These are phyloP conservation scores for Spathaspora boniae DNA, from an alignment of 805 yeast species.

Conservation along the genomic window DNA sequence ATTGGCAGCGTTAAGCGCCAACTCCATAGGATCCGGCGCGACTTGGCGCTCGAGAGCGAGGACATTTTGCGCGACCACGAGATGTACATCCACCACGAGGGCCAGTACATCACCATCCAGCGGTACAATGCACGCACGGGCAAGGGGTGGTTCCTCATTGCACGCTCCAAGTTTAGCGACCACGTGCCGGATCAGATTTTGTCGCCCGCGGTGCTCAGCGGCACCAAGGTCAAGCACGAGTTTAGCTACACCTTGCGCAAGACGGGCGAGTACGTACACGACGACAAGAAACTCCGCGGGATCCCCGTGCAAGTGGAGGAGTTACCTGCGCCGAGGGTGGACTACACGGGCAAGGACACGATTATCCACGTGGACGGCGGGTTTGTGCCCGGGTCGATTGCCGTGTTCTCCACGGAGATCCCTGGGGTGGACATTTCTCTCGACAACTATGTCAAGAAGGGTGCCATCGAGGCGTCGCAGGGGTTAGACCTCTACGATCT, in stretches of 20 bases:
- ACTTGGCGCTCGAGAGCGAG: slow-evolving; percentile 51
- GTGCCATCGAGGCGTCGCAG: slow-evolving; percentile 71
- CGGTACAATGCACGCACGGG: slow-evolving; percentile 82
- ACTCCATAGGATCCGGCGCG: slow-evolving; percentile 54
- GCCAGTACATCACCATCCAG: slow-evolving; percentile 87
- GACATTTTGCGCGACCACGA: slow-evolving; percentile 64
- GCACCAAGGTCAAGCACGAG: slow-evolving; percentile 54
- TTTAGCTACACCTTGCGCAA: slow-evolving; percentile 56
- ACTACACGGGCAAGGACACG: slow-evolving; percentile 45
- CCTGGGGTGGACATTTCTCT: slow-evolving; percentile 61
- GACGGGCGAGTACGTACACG: slow-evolving; percentile 45
- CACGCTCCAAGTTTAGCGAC: slow-evolving; percentile 70
- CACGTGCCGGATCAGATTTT: slow-evolving; percentile 48
- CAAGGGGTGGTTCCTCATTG: slow-evolving; percentile 82
- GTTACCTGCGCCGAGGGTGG: slow-evolving; percentile 48
- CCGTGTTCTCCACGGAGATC: slow-evolving; percentile 70
- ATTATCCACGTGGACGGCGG: slow-evolving; percentile 52
- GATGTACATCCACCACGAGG: slow-evolving; percentile 92
- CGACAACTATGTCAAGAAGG: slow-evolving; percentile 65
- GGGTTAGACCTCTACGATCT: slow-evolving; percentile 63
- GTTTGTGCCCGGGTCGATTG: slow-evolving; percentile 90
- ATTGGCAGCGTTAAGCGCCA: slow-evolving; percentile 69
- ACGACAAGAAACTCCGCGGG: slow-evolving; percentile 47
- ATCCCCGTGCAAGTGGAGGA: slow-evolving; percentile 62
- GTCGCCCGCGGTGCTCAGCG: slow-evolving; percentile 56